Evolutionary conservation across 2,329 filamentous ascomycete genomes (phyloP).

Genomic region (Diaporthe capsici): DNA sequence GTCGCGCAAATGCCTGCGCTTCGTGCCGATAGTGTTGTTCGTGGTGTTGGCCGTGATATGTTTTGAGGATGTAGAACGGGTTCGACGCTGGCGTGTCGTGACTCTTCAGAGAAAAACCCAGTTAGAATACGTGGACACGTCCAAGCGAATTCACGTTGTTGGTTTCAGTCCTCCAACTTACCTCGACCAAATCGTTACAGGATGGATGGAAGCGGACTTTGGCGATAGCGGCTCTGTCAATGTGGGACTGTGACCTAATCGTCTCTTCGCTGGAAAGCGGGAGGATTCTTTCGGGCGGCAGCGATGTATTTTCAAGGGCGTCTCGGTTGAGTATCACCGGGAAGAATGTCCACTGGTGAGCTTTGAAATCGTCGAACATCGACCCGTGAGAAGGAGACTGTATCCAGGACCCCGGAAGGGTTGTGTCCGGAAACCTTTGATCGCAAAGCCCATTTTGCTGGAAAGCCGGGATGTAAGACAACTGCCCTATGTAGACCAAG

Average conservation of each 20-base stretch:
- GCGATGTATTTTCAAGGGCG: background rate
- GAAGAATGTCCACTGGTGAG: background rate
- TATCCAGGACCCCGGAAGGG: no score
- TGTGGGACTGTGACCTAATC: background rate
- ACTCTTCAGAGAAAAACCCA: no score
- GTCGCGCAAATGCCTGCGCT: background rate
- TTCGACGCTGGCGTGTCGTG: background rate
- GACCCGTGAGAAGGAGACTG: background rate
- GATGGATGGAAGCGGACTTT: background rate
- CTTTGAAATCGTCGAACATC: background rate
- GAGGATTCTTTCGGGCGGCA: background rate
- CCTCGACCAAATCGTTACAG: background rate
- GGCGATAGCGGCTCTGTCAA: background rate
- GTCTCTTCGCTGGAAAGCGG: background rate
- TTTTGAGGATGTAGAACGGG: background rate
- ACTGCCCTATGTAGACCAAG: background rate
- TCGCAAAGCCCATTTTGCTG: background rate
- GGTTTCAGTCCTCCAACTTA: no score
- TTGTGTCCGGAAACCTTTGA: background rate
- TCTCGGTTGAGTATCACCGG: slow-evolving; percentile 1
- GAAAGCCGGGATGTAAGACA: background rate
- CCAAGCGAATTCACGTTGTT: no score
- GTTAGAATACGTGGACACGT: no score
- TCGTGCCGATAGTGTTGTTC: slow-evolving; percentile 5
- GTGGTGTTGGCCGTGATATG: background rate